Base-by-base conservation (phyloP, 2,329 filamentous ascomycete genomes). In the Shiraia bambusicola region DNA sequence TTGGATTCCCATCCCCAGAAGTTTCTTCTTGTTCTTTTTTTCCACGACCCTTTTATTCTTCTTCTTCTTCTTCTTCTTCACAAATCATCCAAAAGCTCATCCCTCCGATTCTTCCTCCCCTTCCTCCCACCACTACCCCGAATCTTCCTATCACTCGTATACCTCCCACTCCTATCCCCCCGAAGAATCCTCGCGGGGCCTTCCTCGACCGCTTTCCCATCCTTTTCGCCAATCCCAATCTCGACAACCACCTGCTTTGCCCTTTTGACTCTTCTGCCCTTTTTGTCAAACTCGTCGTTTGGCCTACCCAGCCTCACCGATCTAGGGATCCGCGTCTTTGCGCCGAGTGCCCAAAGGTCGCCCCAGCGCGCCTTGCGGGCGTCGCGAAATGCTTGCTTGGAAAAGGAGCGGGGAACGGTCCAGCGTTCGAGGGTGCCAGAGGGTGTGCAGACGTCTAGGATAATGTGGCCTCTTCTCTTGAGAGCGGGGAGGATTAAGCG, bases 261-360 rank as follows among this genome's bases (percentile, higher is more conserved):
- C 42, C 49, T 52, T 45, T 56, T 64, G 28, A 53, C 65, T 63
- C 39, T 68, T 47, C 51, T 62, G 40, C 52, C 69, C 63, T 60
- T 71, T 63, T 56, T 69, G 40, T 53, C 69, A 63, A 70, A 48
- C 67, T 72, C 46, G 56, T 66, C 57, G 58, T 67, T 37, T 61
- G 65, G 61, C 8, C 49, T 63, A 3, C 87, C 87, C 3, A 86
- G 69, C 6, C 83, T 79, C 30, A 87, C 71, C 11, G 72, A 75
- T 33, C 87, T 75, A 2, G 69, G 62, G 3, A 86, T 79, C 10
- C 89, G 78, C 0, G 89, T 94, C 76, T 97, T 97, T 15, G 91
- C 92, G 0, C 93, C 93, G 0, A 97, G 76, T 1, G 92, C 90
- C 93, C 93, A 98, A 8, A 97, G 75, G 65, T 97, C 93, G 28